A percentile compares a stretch with the other conserved stretches of the same genome.
phyloP scores from a whole-genome alignment of 75 land plant genomes.

The Cryptomeria japonica region DNA sequence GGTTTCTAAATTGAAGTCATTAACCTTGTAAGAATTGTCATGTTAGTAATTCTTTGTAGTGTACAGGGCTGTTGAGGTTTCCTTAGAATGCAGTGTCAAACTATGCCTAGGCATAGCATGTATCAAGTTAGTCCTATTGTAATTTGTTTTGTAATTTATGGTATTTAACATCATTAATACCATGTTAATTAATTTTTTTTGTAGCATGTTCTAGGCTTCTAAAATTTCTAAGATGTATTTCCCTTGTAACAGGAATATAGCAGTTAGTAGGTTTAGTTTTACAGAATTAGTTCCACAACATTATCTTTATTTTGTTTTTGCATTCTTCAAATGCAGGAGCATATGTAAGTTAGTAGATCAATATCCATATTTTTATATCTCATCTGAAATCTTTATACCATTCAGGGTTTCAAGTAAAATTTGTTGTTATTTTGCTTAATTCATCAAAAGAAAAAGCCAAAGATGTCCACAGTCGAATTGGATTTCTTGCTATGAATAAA shows the following conservation, averaged over 20 bases:
- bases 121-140: neutral
- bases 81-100: neutral
- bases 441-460: neutral
- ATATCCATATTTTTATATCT: neutral
- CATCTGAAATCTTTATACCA: neutral
- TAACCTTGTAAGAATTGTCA: neutral
- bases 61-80: neutral
- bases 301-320: too few species aligned
- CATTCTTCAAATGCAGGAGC: neutral
- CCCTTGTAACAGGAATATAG: neutral
- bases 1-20: neutral
- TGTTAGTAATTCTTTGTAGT: neutral
- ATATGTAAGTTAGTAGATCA: neutral
- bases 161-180: neutral
- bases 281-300: too few species aligned
- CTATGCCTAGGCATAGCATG: neutral
- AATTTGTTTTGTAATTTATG: neutral
- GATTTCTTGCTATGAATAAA: neutral
- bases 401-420: neutral
- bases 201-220: neutral
- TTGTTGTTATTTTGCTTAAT: neutral
- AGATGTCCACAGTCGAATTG: neutral
- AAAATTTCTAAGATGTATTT: neutral
- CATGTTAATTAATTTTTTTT: neutral
- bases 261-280: neutral